Base-by-base conservation (phyloP, 1,284 basidiomycete genomes). In the Moesziomyces parantarcticus region DNA sequence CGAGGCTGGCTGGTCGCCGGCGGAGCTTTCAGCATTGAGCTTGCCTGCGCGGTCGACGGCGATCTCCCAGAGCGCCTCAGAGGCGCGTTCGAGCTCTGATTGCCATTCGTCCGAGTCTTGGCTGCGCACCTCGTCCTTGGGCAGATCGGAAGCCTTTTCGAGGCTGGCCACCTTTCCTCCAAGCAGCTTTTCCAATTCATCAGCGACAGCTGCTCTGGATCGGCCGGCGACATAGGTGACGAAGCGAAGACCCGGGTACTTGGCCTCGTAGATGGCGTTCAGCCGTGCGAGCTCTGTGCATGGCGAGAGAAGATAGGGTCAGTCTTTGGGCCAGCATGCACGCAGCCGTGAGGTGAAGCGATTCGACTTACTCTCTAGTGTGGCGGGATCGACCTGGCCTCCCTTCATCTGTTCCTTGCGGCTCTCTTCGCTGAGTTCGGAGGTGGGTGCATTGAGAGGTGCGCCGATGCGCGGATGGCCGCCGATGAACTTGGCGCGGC, bases 151-250 rank as follows among this genome's bases (percentile, higher is more conserved):
- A 9, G 67, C 58, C 40, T 57, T 49, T 5, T 58, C 49, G 40
- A 74, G 65, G 0, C 41, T 46, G 5, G 74, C 56, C 10, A 58
- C 47, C 39, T 54, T 56, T 25, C 69, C 36, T 18, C 77, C 75
- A 13, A 83, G 61, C 29, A 80, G 18, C 10, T 45, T 44, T 2
- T 58, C 72, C 34, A 80, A 48, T 55, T 79, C 78, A n/a, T 74
- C 76, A 20, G 66, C 63, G 5, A 77, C 65, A 2, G 59, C 64
- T 39, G 84, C 50, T 93, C 92, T 21, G 91, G 77, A 66, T 20
- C 76, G 66, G n/a, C 75, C 78, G 10, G 75, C 79, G 20, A 78
- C 80, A 32, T 73, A 80, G 5, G 83, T 82, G 18, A 84, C 78
- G 52, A 78, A 84, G 14, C 75, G 73, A 13, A 84, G 69, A 10